Conservation (phyloP, 1,139 yeast species). For the Suhomyces bolitotheri region DNA sequence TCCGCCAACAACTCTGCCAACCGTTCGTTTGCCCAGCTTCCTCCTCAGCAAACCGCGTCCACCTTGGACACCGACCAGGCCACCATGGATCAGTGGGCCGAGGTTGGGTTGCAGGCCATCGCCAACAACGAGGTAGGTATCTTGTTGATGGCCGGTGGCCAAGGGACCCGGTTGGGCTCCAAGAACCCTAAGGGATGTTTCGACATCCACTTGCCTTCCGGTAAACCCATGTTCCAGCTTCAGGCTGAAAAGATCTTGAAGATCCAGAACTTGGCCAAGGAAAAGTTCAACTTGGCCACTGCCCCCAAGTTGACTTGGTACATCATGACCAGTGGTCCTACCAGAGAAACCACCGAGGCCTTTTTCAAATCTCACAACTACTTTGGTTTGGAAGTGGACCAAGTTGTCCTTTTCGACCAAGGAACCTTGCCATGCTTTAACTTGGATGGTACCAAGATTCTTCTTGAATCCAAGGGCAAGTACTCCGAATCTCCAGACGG, state of each 20-base stretch:
- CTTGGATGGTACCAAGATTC: constrained; percentile 65
- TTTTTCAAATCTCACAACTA: constrained; percentile 62
- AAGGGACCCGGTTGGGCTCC: constrained; percentile 93
- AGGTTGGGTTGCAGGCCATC: constrained; percentile 68
- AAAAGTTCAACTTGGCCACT: constrained; percentile 18
- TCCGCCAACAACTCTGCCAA: constrained; percentile 36
- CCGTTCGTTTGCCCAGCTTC: constrained; percentile 52
- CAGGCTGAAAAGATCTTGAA: constrained; percentile 84
- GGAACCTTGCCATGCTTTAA: constrained; percentile 93
- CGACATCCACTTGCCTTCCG: constrained; percentile 81
- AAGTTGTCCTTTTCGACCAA: constrained; percentile 84
- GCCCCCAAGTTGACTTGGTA: constrained; percentile 70
- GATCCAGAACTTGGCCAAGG: constrained; percentile 58
- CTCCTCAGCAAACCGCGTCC: constrained; percentile 50
- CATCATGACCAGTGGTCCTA: constrained; percentile 94
- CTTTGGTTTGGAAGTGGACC: constrained; percentile 65
- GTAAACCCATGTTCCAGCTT: constrained; percentile 81
- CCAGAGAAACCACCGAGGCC: constrained; percentile 70
- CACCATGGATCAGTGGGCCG: constrained; percentile 47
- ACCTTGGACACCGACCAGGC: constrained; percentile 40
- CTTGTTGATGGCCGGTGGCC: constrained; percentile 95
- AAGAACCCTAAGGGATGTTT: constrained; percentile 91
- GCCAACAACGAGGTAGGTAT: constrained; percentile 78
- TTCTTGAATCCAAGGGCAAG: constrained; percentile 54
- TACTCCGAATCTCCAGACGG: constrained; percentile 95